Evolutionary conservation across 345 rosid genomes (phyloP), one percentile per base, ranked within the genome.

Genomic region (Syzygium jambos): DNA sequence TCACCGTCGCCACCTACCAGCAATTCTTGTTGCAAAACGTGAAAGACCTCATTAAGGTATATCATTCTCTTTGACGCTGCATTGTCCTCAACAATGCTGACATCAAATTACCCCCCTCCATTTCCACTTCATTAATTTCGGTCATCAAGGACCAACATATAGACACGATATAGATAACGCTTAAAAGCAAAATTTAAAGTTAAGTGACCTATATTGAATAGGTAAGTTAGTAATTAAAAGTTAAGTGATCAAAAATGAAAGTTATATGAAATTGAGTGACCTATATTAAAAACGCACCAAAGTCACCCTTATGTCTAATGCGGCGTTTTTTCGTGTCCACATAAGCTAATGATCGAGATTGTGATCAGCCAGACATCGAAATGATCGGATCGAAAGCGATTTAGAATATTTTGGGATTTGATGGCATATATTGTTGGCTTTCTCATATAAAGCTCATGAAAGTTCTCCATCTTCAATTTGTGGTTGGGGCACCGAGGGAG

Each of bases 31-130:
- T 94, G 63, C 92, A 92, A 85, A 86, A 90, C 22, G 57, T 91
- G 56, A 92, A 86, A 63, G 89, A 93, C 51, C 86, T 95, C 80
- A 25, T 95, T 8, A 93, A 93, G 98, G 99, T 93, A 57, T 38
- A 86, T 38, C 57, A 22, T 23, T 29, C 51, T 73, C 84, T 51
- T 4, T 29, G 49, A 53, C 14, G 1, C 15, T n/a, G 25, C 22
- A 4, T 51, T 12, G 34, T 29, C 21, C n/a, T 78, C 51, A 4
- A 41, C 51, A 78, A 19, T 9, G 84, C 51, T 43, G 6, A 61
- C 34, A 61, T 38, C 49, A 19, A 19, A 19, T 73, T 19, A 38
- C 49, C 13, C 49, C 12, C 6, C 80, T 5, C 80, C 49, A 19
- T 34, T 34, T 34, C 49, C 1, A 4, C 80, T 34, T 73, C 80